Conservation (phyloP, 306 rosid species). For the Acacia melanoxylon region DNA sequence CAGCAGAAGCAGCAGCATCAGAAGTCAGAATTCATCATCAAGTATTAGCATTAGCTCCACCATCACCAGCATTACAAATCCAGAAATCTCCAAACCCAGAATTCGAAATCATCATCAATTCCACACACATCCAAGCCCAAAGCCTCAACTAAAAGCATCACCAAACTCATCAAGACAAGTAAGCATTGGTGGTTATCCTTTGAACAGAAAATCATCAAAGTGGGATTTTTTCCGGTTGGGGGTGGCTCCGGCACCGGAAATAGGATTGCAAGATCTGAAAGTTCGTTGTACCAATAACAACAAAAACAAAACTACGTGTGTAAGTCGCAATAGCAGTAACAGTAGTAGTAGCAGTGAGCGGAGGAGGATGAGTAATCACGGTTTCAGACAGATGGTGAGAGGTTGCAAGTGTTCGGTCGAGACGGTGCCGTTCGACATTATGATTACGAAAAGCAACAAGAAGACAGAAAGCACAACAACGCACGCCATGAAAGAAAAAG, state of each 20-base stretch:
- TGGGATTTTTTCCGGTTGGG: slow-evolving; percentile 85
- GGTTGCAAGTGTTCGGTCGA: slow-evolving; percentile 72
- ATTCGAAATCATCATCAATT: slow-evolving; percentile 52
- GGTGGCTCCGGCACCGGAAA: slow-evolving; percentile 69
- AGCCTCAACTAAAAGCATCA: slow-evolving; percentile 52
- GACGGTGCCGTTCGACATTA: slow-evolving; percentile 39
- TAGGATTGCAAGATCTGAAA: slow-evolving; percentile 64
- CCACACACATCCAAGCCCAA: slow-evolving; percentile 77
- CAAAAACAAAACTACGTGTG: slow-evolving; percentile 15
- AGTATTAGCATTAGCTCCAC: slow-evolving; percentile 43
- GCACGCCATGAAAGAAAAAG: slow-evolving; percentile 57
- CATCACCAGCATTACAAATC: neutral
- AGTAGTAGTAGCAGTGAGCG: slow-evolving; percentile 39
- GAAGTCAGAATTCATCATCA: slow-evolving; percentile 61
- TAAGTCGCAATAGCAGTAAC: slow-evolving; percentile 49
- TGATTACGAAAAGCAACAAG: slow-evolving; percentile 31
- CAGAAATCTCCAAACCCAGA: slow-evolving; percentile 40
- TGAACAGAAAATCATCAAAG: slow-evolving; percentile 55
- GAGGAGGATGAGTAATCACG: neutral
- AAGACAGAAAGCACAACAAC: slow-evolving; percentile 38
- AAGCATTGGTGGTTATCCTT: slow-evolving; percentile 30
- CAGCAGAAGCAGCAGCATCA: slow-evolving; percentile 62
- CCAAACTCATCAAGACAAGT: slow-evolving; percentile 33
- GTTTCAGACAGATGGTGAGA: slow-evolving; percentile 36
- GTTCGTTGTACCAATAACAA: slow-evolving; percentile 38